Evolutionary conservation across 345 rosid genomes (phyloP), one percentile per base, ranked within the genome.

Genomic region (Lagerstroemia speciosa): DNA sequence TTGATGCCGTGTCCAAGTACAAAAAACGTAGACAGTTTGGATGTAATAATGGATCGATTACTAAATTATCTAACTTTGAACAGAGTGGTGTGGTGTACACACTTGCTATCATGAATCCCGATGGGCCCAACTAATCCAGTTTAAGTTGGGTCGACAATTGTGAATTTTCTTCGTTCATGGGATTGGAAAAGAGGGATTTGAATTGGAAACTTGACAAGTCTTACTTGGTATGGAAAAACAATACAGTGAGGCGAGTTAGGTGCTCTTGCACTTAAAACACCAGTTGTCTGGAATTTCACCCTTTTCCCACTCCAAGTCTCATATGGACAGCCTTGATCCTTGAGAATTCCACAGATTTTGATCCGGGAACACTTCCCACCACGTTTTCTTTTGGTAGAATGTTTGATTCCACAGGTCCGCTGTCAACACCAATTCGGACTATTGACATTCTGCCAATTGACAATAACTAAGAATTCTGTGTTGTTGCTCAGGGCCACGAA

Each of bases 251-350:
- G 67, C 65, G 8, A 66, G 78, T 77, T 83, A 72, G 88, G 87
- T 76, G 46, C 19, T 34, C 62, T 32, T 29, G 77, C 90, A 86
- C 83, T 67, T 45, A 67, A 34, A 17, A 34, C n/a, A 40, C 8
- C 26, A 11, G 27, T 36, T 19, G 12, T 61, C 14, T 36, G 66
- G 38, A 31, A 60, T 24, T 22, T 20, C 20, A 31, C 16, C 11
- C 20, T 6, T 58, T 41, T 69, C 72, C 31, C 57, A 40, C 64
- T 19, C 32, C 14, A 33, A 67, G 24, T 57, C 62, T 67, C 61
- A 26, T 12, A 55, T 55, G 31, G 5, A 55, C 29, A 26, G 30
- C 61, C 61, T 24, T 55, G 61, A 55, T 24, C 61, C 26, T 31
- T 20, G 22, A 2, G 61, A 24, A 8, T n/a, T n/a, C 15, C 15